Base-by-base conservation (phyloP, 148 eudicot species). In the Camellia japonica region DNA sequence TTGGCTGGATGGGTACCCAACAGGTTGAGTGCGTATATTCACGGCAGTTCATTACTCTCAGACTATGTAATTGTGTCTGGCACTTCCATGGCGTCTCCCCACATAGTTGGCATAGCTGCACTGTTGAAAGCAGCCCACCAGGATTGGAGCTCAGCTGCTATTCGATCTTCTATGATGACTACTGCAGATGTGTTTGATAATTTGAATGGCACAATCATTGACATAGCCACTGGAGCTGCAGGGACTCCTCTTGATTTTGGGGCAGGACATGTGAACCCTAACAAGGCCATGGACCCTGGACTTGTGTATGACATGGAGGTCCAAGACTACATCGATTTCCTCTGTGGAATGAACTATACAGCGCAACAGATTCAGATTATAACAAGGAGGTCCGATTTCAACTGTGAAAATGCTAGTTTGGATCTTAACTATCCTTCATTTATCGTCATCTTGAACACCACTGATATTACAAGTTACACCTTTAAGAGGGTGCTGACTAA, bases 391-490 rank as follows among this genome's bases (percentile, higher is more conserved):
- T 58, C 72, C 0, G 20, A 59, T 14, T 46, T 81, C 20, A 42
- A 43, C n/a, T 84, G 86, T 43, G 46, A 58, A 5, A 6, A 58
- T 7, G 81, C 84, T 18, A 74, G 58, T 52, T 77, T 84, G 0
- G 84, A 84, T 75, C 78, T 84, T 20, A 84, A 84, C 49, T 81
- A 81, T 81, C 87, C 87, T 8, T 84, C 87, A 8, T 81, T 81
- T 54, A 84, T 84, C 0, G 68, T 74, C 2, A 63, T 84, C n/a
- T 52, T 84, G 51, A 74, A 73, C 64, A 64, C 75, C 19, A 79
- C 60, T 3, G 60, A 68, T 2, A 79, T 70, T 3, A 42, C 77
- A 0, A 68, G 73, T 74, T 59, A 72, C 47, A 84, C 84, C 11
- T 84, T 84, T 52, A 55, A 84, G 15, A 78, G 87, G 75, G 87